Percentiles rank a stretch among this genome's conserved stretches.
Evolutionary conservation across 805 yeast genomes (phyloP).

Genomic region (Saccharomycopsis sp.): DNA sequence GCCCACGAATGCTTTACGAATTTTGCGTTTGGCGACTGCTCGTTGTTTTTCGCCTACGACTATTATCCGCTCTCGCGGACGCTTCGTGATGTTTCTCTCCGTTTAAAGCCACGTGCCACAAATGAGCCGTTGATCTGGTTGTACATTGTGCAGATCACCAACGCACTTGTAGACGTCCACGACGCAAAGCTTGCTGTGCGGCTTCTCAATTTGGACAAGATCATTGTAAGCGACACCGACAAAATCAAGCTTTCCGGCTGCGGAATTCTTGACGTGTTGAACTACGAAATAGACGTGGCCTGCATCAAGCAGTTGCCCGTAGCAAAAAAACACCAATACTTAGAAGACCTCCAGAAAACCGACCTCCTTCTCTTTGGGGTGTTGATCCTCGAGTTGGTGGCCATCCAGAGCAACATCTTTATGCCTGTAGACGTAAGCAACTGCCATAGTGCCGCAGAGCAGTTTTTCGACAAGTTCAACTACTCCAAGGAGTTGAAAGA

Average conservation of each 20-base stretch:
- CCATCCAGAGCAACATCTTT: constrained; percentile 17
- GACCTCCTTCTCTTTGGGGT: constrained; percentile 59
- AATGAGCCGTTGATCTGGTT: constrained; percentile 60
- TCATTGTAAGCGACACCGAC: constrained; percentile 55
- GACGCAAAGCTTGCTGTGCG: constrained; percentile 56
- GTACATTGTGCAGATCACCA: constrained; percentile 66
- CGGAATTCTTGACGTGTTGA: constrained; percentile 64
- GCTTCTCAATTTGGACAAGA: constrained; percentile 54
- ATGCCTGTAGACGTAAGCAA: constrained; percentile 26
- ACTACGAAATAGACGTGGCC: constrained; percentile 29
- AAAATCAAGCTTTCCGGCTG: constrained; percentile 65
- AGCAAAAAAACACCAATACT: constrained; percentile 10
- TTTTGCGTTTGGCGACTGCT: constrained; percentile 73
- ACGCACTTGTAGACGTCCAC: constrained; percentile 66
- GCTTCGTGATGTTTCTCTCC: constrained; percentile 60
- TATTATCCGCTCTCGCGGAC: constrained; percentile 75
- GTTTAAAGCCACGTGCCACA: constrained; percentile 23
- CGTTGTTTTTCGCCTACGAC: constrained; percentile 75
- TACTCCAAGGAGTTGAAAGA: constrained; percentile 35
- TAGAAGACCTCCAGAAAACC: constrained; percentile 35
- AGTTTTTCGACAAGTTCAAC: constrained; percentile 7
- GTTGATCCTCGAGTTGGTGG: constrained; percentile 44
- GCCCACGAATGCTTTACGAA: constrained; percentile 81
- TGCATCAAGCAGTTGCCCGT: constrained; percentile 15
- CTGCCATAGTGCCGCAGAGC: constrained; percentile 16